Evolutionary conservation across 768 basidiomycete species (phyloP).

Genomic region (Mycena floridula): DNA sequence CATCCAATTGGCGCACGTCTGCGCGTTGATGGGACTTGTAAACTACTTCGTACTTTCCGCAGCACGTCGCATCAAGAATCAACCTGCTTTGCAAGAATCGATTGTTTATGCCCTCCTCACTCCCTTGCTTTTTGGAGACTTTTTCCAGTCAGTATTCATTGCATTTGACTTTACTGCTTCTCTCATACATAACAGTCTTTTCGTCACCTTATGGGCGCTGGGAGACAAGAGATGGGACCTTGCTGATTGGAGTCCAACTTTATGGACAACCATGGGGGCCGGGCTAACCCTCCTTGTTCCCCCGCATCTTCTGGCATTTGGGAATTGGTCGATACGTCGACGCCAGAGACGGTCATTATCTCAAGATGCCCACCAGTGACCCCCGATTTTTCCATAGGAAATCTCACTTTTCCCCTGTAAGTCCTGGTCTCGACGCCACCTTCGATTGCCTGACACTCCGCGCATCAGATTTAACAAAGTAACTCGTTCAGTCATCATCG

Average conservation of each 20-base stretch:
- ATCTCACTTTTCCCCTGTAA: background rate
- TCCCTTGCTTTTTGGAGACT: conserved; percentile 66
- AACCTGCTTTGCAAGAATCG: conserved; percentile 67
- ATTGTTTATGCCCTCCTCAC: conserved; percentile 56
- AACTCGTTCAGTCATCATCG: too few species aligned
- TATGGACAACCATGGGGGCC: conserved; percentile 59
- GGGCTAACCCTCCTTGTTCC: conserved; percentile 63
- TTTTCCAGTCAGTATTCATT: too few species aligned
- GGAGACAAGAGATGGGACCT: conserved; percentile 66
- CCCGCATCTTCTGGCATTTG: conserved; percentile 67
- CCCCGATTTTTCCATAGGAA: background rate
- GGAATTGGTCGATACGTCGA: conserved; percentile 73
- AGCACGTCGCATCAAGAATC: conserved; percentile 45
- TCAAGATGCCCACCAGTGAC: too few species aligned
- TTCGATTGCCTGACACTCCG: background rate
- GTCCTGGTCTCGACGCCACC: background rate
- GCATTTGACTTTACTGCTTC: too few species aligned
- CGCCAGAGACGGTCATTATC: conserved; percentile 42
- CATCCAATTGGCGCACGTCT: conserved; percentile 73
- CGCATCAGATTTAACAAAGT: too few species aligned
- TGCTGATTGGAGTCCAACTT: conserved; percentile 57
- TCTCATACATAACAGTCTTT: too few species aligned
- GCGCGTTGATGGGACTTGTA: conserved; percentile 64
- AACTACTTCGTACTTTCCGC: conserved; percentile 64
- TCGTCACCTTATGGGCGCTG: conserved; percentile 67